Conservation (phyloP, 73 alveolate genomes). For the Halteria grandinella region DNA sequence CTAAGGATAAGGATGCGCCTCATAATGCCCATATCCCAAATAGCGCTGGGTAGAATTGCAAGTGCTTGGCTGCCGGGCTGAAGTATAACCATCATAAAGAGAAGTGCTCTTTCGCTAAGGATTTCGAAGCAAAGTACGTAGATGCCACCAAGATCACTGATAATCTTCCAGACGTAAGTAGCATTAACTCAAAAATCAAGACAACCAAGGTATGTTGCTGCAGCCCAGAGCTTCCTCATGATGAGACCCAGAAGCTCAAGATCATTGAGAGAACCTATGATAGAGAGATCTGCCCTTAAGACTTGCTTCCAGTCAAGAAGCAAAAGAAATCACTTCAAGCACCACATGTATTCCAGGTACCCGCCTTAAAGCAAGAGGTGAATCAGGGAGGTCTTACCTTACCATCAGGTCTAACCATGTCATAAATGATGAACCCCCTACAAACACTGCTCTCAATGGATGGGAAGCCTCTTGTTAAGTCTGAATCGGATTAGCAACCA, state of each 20-base stretch:
- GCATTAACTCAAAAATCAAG: not conserved
- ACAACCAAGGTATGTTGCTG: slow-evolving; percentile 71
- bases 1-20: not conserved
- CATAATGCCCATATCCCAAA: not conserved
- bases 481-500: no score
- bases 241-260: slow-evolving; percentile 71
- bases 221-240: slow-evolving; percentile 73
- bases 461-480: no score
- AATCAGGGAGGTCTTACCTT: no score
- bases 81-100: not conserved
- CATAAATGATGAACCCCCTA: no score
- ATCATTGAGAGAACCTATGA: no score
- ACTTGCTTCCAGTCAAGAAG: no score
- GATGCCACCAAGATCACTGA: not conserved
- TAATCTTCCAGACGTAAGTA: not conserved
- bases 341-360: no score
- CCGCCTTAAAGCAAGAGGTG: no score
- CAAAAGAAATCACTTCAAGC: no score
- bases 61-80: not conserved
- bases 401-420: no score
- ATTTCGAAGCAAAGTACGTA: not conserved
- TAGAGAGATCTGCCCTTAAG: no score
- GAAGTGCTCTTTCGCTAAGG: not conserved
- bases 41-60: not conserved
- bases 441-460: no score